These are phyloP conservation scores for Dothiorella sarmentorum DNA, from an alignment of 2,329 filamentous ascomycete species.

Conservation along the genomic window DNA sequence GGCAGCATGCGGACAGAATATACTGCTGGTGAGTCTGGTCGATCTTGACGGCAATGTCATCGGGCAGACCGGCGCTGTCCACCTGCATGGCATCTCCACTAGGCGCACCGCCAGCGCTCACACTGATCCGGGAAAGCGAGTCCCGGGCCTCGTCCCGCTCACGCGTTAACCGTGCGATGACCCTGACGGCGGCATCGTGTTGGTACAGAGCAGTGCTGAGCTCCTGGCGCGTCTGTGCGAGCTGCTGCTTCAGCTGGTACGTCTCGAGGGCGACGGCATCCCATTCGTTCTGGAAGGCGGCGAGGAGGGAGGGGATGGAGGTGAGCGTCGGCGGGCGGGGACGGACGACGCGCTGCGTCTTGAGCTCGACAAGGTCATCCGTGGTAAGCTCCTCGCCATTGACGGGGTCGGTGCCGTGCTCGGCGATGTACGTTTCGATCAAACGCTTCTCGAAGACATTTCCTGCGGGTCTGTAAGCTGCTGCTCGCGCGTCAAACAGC, in stretches of 20 bases:
- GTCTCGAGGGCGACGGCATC: conserved; percentile 89
- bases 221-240: conserved; percentile 87
- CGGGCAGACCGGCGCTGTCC: conserved; percentile 73
- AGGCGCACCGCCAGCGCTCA: conserved; percentile 54
- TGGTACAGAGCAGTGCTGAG: conserved; percentile 92
- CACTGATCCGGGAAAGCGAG: conserved; percentile 79
- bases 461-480: conserved; percentile 51
- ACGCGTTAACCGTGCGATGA: conserved; percentile 85
- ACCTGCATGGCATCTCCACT: conserved; percentile 89
- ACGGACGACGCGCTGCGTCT: conserved; percentile 76
- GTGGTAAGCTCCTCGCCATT: conserved; percentile 78
- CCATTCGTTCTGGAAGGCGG: conserved; percentile 98
- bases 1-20: conserved; percentile 33
- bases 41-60: conserved; percentile 67
- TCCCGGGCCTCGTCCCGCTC: conserved; percentile 91
- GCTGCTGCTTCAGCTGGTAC: conserved; percentile 84
- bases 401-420: conserved; percentile 89
- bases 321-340: conserved; percentile 90
- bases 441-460: conserved; percentile 92
- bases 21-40: conserved; percentile 78
- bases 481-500: conserved; percentile 18
- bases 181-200: conserved; percentile 92
- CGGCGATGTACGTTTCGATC: conserved; percentile 90
- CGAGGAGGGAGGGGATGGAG: conserved; percentile 90
- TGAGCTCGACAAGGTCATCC: conserved; percentile 85